Percentiles rank a stretch among this genome's conserved stretches.
Evolutionary conservation across 2,329 filamentous ascomycete species (phyloP).

Genomic region (Xylaria sp.): DNA sequence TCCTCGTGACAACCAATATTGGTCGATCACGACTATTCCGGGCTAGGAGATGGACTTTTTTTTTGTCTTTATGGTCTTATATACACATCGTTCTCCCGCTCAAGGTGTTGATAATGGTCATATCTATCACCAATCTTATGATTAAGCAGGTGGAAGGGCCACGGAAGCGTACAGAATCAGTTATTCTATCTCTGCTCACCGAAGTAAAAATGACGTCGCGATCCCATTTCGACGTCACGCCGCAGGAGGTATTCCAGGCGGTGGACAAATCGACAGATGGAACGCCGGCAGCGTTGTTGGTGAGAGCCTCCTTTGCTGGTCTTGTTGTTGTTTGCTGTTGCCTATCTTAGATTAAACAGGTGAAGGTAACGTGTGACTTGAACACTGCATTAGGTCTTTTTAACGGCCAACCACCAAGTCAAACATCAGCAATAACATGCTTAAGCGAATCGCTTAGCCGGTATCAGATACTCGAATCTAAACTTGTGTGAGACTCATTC

Average conservation of each 20-base stretch:
- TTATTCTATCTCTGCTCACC: conserved; percentile 30
- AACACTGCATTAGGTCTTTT: not conserved
- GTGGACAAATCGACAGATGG: conserved; percentile 16
- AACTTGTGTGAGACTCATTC: not conserved
- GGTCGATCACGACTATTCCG: conserved; percentile 42
- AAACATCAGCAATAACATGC: conserved; percentile 1
- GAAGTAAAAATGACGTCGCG: conserved; percentile 30
- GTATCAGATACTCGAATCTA: conserved; percentile 12
- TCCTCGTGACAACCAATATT: conserved; percentile 41
- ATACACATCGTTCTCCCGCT: conserved; percentile 21
- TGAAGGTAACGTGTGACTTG: not conserved
- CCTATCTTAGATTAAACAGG: conserved; percentile 8
- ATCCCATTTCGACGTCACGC: conserved; percentile 28
- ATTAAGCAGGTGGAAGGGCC: conserved; percentile 6
- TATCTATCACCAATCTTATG: conserved; percentile 15
- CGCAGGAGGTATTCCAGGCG: conserved; percentile 9
- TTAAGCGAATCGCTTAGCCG: conserved; percentile 19
- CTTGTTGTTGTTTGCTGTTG: not conserved
- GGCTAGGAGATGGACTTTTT: conserved; percentile 27
- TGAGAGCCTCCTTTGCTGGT: conserved; percentile 15
- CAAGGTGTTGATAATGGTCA: conserved; percentile 23
- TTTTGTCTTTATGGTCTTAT: conserved; percentile 31
- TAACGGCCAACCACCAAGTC: not conserved
- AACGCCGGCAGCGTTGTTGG: conserved; percentile 4
- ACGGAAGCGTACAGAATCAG: conserved; percentile 7